These are phyloP conservation scores for Agaricales sp. DNA, from an alignment of 1,284 basidiomycete genomes.

Conservation along the genomic window DNA sequence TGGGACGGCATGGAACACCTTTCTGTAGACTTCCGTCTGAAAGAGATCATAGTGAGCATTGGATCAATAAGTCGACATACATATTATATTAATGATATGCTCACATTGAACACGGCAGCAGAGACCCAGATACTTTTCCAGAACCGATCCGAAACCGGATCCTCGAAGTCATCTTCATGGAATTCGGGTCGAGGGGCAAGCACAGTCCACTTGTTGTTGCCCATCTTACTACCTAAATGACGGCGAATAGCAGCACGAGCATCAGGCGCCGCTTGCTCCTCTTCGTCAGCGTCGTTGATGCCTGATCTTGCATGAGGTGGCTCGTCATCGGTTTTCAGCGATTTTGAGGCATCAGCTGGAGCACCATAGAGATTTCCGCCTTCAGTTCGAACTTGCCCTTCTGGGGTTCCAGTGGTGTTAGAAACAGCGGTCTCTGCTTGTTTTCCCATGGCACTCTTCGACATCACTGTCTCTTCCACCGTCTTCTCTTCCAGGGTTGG, in stretches of 20 bases:
- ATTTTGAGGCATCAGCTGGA: conserved; percentile 43
- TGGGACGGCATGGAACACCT: conserved; percentile 86
- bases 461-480: conserved; percentile 29
- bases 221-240: conserved; percentile 42
- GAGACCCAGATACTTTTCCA: conserved; percentile 88
- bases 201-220: conserved; percentile 48
- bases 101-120: conserved; percentile 74
- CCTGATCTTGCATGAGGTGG: conserved; percentile 31
- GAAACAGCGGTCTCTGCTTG: not conserved
- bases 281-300: conserved; percentile 36
- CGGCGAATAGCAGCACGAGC: conserved; percentile 44
- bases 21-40: conserved; percentile 88
- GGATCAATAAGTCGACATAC: conserved; percentile 4
- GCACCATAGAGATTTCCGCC: conserved; percentile 10
- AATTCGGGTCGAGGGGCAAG: conserved; percentile 62
- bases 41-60: conserved; percentile 10
- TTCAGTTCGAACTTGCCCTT: conserved; percentile 14
- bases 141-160: conserved; percentile 78
- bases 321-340: conserved; percentile 31
- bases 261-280: conserved; percentile 39
- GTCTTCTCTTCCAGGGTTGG: conserved; percentile 69
- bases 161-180: conserved; percentile 73
- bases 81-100: conserved; percentile 22
- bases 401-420: conserved; percentile 19
- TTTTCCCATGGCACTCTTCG: no score